Evolutionary conservation across 768 basidiomycete genomes (phyloP).

Genomic region (Hygrocybe coccinea): DNA sequence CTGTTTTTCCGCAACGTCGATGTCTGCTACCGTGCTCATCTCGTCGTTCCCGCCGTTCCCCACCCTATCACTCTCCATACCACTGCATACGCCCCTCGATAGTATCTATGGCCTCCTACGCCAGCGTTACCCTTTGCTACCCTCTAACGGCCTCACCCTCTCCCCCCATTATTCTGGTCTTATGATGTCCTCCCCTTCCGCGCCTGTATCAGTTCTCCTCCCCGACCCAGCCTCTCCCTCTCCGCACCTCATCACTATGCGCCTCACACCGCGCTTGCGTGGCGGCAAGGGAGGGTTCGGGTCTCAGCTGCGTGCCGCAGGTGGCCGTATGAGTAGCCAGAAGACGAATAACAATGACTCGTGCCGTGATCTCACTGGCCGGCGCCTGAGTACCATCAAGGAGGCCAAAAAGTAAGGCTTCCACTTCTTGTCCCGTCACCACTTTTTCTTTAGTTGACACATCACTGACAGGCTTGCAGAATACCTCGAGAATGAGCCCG

Average conservation of each 20-base stretch:
- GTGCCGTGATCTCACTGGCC: slow-evolving; percentile 86
- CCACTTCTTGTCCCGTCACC: neutral
- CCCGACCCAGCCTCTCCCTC: slow-evolving; percentile 22
- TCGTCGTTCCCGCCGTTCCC: slow-evolving; percentile 60
- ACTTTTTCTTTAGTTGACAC: neutral
- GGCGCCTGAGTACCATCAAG: slow-evolving; percentile 89
- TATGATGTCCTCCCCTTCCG: slow-evolving; percentile 33
- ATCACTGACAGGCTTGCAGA: slow-evolving; percentile 58
- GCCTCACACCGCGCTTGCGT: slow-evolving; percentile 66
- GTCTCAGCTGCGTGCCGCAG: slow-evolving; percentile 91
- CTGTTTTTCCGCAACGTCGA: neutral
- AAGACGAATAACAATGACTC: slow-evolving; percentile 95
- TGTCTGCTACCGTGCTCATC: slow-evolving; percentile 38
- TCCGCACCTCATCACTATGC: slow-evolving; percentile 51
- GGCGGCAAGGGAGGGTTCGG: slow-evolving; percentile 99
- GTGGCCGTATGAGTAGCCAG: slow-evolving; percentile 95
- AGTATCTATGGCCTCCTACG: slow-evolving; percentile 42
- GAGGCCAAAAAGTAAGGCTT: slow-evolving; percentile 82
- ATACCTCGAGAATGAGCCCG: slow-evolving; percentile 80
- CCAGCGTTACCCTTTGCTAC: slow-evolving; percentile 46
- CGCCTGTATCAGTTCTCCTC: slow-evolving; percentile 22
- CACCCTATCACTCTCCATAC: slow-evolving; percentile 45
- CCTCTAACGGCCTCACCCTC: slow-evolving; percentile 36
- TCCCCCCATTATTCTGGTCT: slow-evolving; percentile 32
- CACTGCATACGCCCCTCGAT: slow-evolving; percentile 36